Percentiles rank a stretch among this genome's conserved stretches.
Conservation (phyloP, 2,329 filamentous ascomycete genomes). For the Penicillium rolfsii region DNA sequence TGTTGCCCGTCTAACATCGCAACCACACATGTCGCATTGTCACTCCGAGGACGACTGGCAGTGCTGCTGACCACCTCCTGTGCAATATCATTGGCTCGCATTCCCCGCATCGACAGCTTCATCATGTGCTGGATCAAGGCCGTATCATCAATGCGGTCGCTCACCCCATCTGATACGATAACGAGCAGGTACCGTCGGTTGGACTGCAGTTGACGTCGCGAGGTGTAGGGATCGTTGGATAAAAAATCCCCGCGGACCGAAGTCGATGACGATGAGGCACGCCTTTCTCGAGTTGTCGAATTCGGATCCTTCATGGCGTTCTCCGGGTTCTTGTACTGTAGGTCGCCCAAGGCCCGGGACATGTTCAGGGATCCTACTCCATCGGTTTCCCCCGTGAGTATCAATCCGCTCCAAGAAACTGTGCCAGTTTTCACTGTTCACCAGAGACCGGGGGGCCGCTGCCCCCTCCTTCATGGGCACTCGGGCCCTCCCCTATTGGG, state of each 20-base stretch:
- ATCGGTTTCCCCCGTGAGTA: background rate
- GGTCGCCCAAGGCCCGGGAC: constrained; percentile 42
- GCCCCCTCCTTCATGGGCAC: background rate
- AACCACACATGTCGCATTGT: constrained; percentile 41
- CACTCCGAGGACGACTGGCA: constrained; percentile 27
- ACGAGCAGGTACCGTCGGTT: constrained; percentile 36
- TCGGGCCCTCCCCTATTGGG: constrained; percentile 2
- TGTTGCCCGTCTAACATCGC: constrained; percentile 36
- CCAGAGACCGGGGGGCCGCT: too few species aligned
- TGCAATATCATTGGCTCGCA: constrained; percentile 36
- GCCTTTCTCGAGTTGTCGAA: constrained; percentile 19
- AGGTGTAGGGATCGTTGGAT: constrained; percentile 39
- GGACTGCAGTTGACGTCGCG: constrained; percentile 26
- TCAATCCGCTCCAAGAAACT: background rate
- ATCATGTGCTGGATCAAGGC: constrained; percentile 37
- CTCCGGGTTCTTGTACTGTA: constrained; percentile 44
- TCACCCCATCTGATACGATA: constrained; percentile 39
- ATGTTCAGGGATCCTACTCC: constrained; percentile 39
- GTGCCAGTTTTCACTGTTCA: background rate
- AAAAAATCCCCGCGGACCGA: constrained; percentile 35
- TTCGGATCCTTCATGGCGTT: constrained; percentile 28
- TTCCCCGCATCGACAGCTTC: constrained; percentile 34
- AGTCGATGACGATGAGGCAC: constrained; percentile 25
- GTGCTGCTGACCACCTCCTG: constrained; percentile 29
- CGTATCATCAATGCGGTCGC: constrained; percentile 34